phyloP scores from a whole-genome alignment of 1,284 basidiomycete genomes.

The Agroathelia rolfsii region DNA sequence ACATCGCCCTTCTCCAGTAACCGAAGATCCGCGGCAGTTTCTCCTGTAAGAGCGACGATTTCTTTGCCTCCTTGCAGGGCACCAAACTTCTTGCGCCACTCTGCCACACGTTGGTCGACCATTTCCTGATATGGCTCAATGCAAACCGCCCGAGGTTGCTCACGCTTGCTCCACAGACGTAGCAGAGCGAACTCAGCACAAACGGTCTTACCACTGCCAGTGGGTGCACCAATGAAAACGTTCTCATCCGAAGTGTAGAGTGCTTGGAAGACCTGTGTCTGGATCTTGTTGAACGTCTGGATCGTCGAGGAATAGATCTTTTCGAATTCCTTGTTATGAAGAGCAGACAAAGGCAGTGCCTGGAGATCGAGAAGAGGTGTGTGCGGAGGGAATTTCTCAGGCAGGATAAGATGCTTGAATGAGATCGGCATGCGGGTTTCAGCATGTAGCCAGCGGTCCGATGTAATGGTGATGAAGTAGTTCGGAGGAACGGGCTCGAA shows the following conservation, averaged over 20 bases:
- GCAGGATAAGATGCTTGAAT: constrained; percentile 96
- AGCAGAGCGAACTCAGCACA: constrained; percentile 95
- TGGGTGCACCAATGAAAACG: constrained; percentile 92
- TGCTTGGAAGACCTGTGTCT: constrained; percentile 98
- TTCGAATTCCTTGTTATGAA: constrained; percentile 90
- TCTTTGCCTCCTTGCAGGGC: constrained; percentile 82
- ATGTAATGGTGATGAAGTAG: constrained; percentile 93
- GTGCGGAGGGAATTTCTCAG: constrained; percentile 91
- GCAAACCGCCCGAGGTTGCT: constrained; percentile 84
- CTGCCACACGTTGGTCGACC: constrained; percentile 82
- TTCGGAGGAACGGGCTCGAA: constrained; percentile 96
- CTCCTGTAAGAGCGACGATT: constrained; percentile 88
- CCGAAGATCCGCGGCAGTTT: constrained; percentile 89
- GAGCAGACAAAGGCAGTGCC: constrained; percentile 77
- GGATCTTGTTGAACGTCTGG: constrained; percentile 93
- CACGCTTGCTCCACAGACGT: constrained; percentile 82
- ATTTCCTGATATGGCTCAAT: constrained; percentile 96
- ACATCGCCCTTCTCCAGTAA: constrained; percentile 88
- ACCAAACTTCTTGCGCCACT: constrained; percentile 86
- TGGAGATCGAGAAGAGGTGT: constrained; percentile 93
- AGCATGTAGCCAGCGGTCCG: constrained; percentile 92
- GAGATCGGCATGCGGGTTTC: constrained; percentile 93
- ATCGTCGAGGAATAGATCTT: constrained; percentile 73
- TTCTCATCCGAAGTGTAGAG: constrained; percentile 95
- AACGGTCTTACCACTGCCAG: constrained; percentile 94